A percentile compares a stretch with the other conserved stretches of the same genome.
phyloP scores from a whole-genome alignment of 768 basidiomycete species.

The Chlorophyllum brunneum region DNA sequence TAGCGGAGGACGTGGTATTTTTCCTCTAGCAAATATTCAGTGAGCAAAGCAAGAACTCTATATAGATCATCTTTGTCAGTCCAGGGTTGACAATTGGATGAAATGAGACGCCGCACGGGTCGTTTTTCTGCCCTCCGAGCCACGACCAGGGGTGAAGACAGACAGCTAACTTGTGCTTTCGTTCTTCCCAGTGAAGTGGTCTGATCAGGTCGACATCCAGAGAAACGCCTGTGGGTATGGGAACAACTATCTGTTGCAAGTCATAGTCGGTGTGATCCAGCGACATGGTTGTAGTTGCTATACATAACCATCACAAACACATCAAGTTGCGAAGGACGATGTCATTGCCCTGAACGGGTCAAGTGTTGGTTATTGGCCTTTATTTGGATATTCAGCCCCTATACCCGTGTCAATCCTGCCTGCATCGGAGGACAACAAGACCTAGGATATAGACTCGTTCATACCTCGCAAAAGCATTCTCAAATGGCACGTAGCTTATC shows the following conservation, averaged over 20 bases:
- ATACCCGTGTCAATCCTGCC: not conserved
- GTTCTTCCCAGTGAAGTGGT: conserved; percentile 19
- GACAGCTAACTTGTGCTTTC: conserved; percentile 50
- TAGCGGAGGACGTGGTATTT: conserved; percentile 63
- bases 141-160: conserved; percentile 86
- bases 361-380: not conserved
- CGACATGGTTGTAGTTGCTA: conserved; percentile 1
- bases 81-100: not conserved
- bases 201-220: conserved; percentile 37
- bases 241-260: not conserved
- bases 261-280: not conserved
- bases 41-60: conserved; percentile 45
- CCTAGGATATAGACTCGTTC: no score
- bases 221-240: conserved; percentile 34
- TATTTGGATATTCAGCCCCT: not conserved
- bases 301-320: no score
- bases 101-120: conserved; percentile 52
- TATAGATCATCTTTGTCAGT: conserved; percentile 16
- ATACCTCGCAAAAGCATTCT: no score
- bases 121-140: conserved; percentile 72
- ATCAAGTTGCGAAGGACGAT: no score
- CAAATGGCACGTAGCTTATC: no score
- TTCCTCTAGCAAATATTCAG: conserved; percentile 34
- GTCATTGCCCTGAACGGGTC: not conserved
- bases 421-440: no score